These are phyloP conservation scores for Suillus brevipes DNA, from an alignment of 768 basidiomycete species.

Conservation along the genomic window DNA sequence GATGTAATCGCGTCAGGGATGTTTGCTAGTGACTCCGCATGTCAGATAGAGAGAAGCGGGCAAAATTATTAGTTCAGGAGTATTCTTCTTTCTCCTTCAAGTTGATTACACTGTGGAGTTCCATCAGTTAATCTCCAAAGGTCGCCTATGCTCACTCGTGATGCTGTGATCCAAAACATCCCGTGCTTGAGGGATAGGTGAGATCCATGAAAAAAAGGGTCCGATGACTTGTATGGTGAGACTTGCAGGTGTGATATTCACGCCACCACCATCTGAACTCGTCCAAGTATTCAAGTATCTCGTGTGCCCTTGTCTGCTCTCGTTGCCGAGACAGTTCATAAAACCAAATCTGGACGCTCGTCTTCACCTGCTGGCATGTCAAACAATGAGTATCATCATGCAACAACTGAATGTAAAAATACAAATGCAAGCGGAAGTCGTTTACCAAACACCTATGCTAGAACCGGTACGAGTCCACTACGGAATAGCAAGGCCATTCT, in stretches of 20 bases:
- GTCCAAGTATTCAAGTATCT: neutral
- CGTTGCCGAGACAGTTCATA: neutral
- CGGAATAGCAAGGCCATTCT: neutral
- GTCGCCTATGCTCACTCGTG: neutral
- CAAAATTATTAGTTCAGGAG: neutral
- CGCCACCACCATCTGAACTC: neutral
- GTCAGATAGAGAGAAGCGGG: neutral
- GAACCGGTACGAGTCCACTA: neutral
- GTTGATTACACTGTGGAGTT: neutral
- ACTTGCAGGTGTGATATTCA: neutral
- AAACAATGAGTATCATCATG: neutral
- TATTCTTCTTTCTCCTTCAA: neutral
- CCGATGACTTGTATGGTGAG: neutral
- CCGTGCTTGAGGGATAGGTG: neutral
- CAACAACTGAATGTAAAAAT: neutral
- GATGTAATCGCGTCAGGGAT: neutral
- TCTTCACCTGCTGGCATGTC: neutral
- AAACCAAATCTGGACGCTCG: neutral
- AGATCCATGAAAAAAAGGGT: neutral
- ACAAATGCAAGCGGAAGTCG: neutral
- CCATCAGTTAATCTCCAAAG: neutral
- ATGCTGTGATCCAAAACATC: neutral
- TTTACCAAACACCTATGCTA: neutral
- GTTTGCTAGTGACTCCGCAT: neutral
- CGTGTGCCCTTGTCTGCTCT: neutral